Conservation (phyloP, 805 yeast species). For the Yueomyces sp. region DNA sequence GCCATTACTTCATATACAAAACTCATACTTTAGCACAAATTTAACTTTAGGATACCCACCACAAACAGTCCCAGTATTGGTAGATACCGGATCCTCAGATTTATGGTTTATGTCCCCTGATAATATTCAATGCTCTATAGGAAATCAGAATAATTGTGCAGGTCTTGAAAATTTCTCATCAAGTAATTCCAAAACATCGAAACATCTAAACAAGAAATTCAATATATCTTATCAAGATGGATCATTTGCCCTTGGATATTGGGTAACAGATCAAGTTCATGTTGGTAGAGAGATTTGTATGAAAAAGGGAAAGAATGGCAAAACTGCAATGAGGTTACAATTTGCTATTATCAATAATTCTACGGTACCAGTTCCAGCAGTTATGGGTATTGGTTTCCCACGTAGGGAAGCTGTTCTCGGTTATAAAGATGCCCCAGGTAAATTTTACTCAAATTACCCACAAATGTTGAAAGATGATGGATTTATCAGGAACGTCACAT, state of each 20-base stretch:
- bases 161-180: no score
- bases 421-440: slow-evolving; percentile 12
- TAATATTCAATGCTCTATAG: neutral
- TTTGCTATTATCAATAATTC: slow-evolving; percentile 56
- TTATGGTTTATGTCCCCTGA: slow-evolving; percentile 29
- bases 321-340: slow-evolving; percentile 30
- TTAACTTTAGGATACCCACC: slow-evolving; percentile 30
- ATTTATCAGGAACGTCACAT: slow-evolving; percentile 35
- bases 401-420: slow-evolving; percentile 41
- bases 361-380: slow-evolving; percentile 42
- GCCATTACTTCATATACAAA: neutral
- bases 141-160: neutral
- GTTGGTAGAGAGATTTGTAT: slow-evolving; percentile 12
- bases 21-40: slow-evolving; percentile 18
- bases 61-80: slow-evolving; percentile 28
- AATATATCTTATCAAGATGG: slow-evolving; percentile 35
- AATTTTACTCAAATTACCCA: slow-evolving; percentile 49
- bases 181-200: neutral
- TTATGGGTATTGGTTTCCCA: slow-evolving; percentile 52
- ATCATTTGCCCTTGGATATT: slow-evolving; percentile 36
- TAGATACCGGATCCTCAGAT: slow-evolving; percentile 40
- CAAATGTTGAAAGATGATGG: slow-evolving; percentile 39
- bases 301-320: slow-evolving; percentile 23
- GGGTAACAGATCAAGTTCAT: slow-evolving; percentile 48
- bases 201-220: slow-evolving; percentile 11